Conservation (phyloP, 352 stramenopile genomes). For the Phytophthora vignae region DNA sequence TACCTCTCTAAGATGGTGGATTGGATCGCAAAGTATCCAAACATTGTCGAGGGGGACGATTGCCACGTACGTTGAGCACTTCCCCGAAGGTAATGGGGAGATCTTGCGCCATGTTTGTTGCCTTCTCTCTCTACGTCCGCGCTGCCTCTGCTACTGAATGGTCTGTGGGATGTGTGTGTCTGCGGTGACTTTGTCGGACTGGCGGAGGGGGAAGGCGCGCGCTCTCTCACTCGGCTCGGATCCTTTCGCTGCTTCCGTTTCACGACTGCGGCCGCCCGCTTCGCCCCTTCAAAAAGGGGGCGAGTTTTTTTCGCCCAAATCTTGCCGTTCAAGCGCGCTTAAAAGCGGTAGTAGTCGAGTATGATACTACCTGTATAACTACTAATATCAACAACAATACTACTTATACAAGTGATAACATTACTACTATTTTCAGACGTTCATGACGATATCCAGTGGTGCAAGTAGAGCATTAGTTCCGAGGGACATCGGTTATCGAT, state of each 20-base stretch:
- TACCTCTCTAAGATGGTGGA: slow-evolving; percentile 17
- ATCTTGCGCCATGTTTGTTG: slow-evolving; percentile 80
- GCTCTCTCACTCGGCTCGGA: slow-evolving; percentile 29
- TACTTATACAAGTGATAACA: no score
- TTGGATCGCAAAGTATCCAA: slow-evolving; percentile 4
- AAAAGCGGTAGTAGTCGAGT: neutral
- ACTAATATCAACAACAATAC: no score
- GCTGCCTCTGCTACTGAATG: neutral
- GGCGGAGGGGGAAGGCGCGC: slow-evolving; percentile 22
- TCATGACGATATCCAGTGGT: no score
- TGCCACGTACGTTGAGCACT: slow-evolving; percentile 88
- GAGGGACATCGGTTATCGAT: slow-evolving; percentile 52
- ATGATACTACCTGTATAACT: no score
- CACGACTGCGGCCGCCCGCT: slow-evolving; percentile 63
- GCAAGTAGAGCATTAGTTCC: no score
- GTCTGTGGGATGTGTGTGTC: neutral
- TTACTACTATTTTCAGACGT: no score
- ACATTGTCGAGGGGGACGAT: slow-evolving; percentile 3
- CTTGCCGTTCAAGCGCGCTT: slow-evolving; percentile 39
- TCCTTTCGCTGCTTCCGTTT: slow-evolving; percentile 71
- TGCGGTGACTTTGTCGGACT: slow-evolving; percentile 28
- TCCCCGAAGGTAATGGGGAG: slow-evolving; percentile 91
- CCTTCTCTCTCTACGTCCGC: slow-evolving; percentile 15
- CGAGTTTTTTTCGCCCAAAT: slow-evolving; percentile 35
- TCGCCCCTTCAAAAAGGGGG: slow-evolving; percentile 16